A percentile compares a stretch with the other conserved stretches of the same genome.
phyloP scores from a whole-genome alignment of 2,329 filamentous ascomycete genomes.

The Pseudogymnoascus sp. region DNA sequence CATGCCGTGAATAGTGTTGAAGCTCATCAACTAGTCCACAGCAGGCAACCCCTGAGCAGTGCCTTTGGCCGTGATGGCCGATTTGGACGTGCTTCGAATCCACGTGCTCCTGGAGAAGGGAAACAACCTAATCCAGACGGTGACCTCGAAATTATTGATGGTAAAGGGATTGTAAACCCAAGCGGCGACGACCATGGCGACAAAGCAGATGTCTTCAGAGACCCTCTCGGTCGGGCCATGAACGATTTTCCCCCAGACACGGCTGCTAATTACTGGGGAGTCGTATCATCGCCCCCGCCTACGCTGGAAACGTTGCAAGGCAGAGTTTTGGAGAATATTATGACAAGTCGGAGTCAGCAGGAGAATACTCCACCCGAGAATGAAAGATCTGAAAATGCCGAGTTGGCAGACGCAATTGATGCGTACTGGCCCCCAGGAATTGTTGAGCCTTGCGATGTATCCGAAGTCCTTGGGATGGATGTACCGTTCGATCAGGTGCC shows the following conservation, averaged over 20 bases:
- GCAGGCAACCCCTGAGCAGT: slow-evolving; percentile 66
- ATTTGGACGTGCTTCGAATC: slow-evolving; percentile 54
- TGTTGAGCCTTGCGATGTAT: slow-evolving; percentile 1
- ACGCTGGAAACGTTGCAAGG: not conserved
- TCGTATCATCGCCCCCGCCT: not conserved
- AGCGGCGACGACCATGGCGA: slow-evolving; percentile 44
- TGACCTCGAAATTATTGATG: slow-evolving; percentile 54
- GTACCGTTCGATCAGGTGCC: not conserved
- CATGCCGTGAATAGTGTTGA: slow-evolving; percentile 68
- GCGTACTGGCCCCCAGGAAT: not conserved
- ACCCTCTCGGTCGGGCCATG: not conserved
- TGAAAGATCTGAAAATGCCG: not conserved
- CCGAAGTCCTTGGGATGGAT: not conserved
- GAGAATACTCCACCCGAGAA: not conserved
- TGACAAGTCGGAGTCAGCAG: not conserved
- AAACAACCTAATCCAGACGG: slow-evolving; percentile 56
- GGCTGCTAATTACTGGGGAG: not conserved
- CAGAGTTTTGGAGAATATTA: not conserved
- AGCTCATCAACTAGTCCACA: slow-evolving; percentile 65
- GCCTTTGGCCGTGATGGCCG: slow-evolving; percentile 64
- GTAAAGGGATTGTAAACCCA: slow-evolving; percentile 49
- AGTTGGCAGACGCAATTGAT: not conserved
- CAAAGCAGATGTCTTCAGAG: not conserved
- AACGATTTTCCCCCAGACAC: not conserved
- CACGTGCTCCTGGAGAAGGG: slow-evolving; percentile 48